A percentile compares a stretch with the other conserved stretches of the same genome.
These are phyloP conservation scores for Heterobasidion occidentale DNA, from an alignment of 1,284 basidiomycete species.

Conservation along the genomic window DNA sequence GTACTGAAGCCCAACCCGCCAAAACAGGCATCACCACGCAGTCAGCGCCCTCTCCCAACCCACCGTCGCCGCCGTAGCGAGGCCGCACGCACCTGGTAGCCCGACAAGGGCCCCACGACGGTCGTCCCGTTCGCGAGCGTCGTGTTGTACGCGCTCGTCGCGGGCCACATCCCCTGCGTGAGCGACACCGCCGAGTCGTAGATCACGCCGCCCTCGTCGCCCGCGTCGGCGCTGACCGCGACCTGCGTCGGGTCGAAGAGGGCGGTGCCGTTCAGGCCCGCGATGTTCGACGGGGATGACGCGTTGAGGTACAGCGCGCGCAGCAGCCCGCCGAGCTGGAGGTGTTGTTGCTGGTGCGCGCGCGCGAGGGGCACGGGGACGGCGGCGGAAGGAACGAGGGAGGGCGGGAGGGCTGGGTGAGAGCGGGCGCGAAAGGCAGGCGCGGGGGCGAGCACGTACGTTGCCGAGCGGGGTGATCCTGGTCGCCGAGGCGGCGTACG, in stretches of 20 bases:
- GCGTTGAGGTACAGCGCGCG: slow-evolving; percentile 31
- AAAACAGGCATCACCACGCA: background rate
- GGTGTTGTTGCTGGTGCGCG: slow-evolving; percentile 28
- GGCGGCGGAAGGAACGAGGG: background rate
- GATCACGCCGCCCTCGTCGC: slow-evolving; percentile 44
- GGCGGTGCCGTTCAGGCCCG: slow-evolving; percentile 20
- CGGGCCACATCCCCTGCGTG: slow-evolving; percentile 40
- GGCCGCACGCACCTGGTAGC: slow-evolving; percentile 31
- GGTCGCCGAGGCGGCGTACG: slow-evolving; percentile 36
- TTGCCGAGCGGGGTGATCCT: slow-evolving; percentile 42
- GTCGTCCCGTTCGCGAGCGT: slow-evolving; percentile 39
- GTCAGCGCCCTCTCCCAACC: too few species aligned
- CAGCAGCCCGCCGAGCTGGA: slow-evolving; percentile 34
- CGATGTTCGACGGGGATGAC: slow-evolving; percentile 27
- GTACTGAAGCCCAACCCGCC: slow-evolving; percentile 26
- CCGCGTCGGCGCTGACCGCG: slow-evolving; percentile 35
- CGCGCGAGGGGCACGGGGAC: background rate
- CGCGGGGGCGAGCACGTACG: slow-evolving; percentile 16
- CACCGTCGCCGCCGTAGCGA: too few species aligned
- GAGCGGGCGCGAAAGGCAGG: background rate
- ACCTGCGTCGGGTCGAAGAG: slow-evolving; percentile 29
- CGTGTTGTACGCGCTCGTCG: slow-evolving; percentile 23
- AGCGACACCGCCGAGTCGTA: slow-evolving; percentile 38
- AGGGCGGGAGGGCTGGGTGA: background rate
- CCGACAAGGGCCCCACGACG: slow-evolving; percentile 38